Percentiles rank a stretch among this genome's conserved stretches.
These are phyloP conservation scores for Solanum gandarillasii DNA, from an alignment of 257 asterid species.

Conservation along the genomic window DNA sequence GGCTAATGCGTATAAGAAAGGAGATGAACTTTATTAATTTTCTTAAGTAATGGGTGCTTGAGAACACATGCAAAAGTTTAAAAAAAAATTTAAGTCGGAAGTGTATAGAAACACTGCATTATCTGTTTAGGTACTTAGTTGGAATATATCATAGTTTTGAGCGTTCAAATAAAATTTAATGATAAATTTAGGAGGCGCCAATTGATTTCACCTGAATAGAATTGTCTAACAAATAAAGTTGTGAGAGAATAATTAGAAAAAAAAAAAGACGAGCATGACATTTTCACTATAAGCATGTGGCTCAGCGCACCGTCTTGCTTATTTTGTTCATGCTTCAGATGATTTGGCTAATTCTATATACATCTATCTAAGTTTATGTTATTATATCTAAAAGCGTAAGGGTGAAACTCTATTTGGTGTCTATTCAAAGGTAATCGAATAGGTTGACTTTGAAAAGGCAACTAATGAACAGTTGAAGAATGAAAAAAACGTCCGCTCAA, in stretches of 20 bases:
- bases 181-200: neutral
- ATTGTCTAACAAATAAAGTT: neutral
- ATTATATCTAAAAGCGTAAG: neutral
- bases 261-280: neutral
- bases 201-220: neutral
- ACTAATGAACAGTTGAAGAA: neutral
- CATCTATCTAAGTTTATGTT: neutral
- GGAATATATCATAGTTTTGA: neutral
- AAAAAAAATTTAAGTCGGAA: fast-evolving
- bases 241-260: neutral
- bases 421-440: neutral
- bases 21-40: neutral
- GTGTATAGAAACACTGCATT: neutral
- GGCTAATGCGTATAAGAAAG: neutral
- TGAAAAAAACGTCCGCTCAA: neutral
- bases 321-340: neutral
- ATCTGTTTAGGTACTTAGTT: neutral
- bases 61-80: neutral
- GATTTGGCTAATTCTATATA: neutral
- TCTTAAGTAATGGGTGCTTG: neutral
- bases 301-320: neutral
- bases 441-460: neutral
- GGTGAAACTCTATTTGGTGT: neutral
- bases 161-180: neutral
- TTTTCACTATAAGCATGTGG: neutral